Conservation (phyloP, 768 basidiomycete genomes). For the Tremella fuciformis region DNA sequence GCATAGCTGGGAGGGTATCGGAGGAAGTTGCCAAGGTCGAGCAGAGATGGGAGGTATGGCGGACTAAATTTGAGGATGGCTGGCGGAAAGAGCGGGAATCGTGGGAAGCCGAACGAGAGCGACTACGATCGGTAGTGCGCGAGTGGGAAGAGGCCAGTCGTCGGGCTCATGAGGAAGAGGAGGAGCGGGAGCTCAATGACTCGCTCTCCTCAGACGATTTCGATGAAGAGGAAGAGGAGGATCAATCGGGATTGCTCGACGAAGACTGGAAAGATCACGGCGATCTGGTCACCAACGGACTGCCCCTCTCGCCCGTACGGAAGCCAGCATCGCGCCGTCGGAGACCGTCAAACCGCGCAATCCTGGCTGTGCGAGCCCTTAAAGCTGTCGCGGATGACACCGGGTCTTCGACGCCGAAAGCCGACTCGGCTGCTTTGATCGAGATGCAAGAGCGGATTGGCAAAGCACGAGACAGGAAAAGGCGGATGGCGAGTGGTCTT, state of each 20-base stretch:
- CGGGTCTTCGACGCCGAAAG: constrained; percentile 28
- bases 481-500: not conserved
- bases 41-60: constrained; percentile 63
- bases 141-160: constrained; percentile 68
- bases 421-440: not conserved
- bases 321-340: constrained; percentile 22
- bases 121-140: constrained; percentile 67
- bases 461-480: constrained; percentile 10
- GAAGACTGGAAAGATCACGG: constrained; percentile 15
- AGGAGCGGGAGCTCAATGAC: constrained; percentile 49
- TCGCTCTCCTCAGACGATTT: constrained; percentile 36
- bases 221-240: constrained; percentile 35
- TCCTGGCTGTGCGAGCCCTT: constrained; percentile 44
- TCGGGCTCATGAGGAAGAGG: constrained; percentile 51
- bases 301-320: constrained; percentile 2
- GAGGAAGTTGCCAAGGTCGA: constrained; percentile 46
- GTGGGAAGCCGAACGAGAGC: constrained; percentile 76
- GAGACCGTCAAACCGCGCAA: constrained; percentile 29
- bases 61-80: constrained; percentile 70
- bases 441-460: constrained; percentile 4
- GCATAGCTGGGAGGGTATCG: constrained; percentile 40
- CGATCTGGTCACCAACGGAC: constrained; percentile 9
- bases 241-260: constrained; percentile 3
- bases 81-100: constrained; percentile 76
- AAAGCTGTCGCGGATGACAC: constrained; percentile 29